phyloP scores from a whole-genome alignment of 305 asterid genomes.

The Fraxinus albicans region DNA sequence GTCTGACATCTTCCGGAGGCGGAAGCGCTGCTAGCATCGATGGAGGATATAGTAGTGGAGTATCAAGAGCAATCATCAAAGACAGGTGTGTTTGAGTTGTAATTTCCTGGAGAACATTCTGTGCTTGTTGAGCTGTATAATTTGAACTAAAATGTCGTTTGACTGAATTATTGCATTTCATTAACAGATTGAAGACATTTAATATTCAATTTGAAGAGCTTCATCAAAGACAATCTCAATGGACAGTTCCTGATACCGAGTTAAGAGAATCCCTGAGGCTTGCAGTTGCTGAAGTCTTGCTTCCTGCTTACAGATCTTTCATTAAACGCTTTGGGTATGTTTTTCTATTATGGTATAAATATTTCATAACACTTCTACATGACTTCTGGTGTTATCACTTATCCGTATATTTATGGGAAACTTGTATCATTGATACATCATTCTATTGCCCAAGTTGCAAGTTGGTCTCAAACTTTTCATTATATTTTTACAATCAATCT shows the following conservation, averaged over 20 bases:
- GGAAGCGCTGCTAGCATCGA: conserved; percentile 66
- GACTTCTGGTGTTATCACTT: not conserved
- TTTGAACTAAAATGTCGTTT: conserved; percentile 5
- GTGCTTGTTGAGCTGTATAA: conserved; percentile 12
- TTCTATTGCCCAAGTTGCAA: not conserved
- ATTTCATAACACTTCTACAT: not conserved
- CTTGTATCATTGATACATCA: not conserved
- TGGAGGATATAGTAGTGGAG: conserved; percentile 86
- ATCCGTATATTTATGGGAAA: not conserved
- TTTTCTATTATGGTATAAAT: not conserved
- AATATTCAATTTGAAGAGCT: conserved; percentile 93
- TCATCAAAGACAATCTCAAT: conserved; percentile 95
- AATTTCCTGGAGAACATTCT: not conserved
- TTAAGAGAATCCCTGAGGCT: conserved; percentile 92
- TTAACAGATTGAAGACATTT: conserved; percentile 74
- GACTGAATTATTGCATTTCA: conserved; percentile 15
- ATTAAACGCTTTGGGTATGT: conserved; percentile 81
- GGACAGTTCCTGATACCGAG: conserved; percentile 98
- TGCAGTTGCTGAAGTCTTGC: conserved; percentile 93
- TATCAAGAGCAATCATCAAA: conserved; percentile 77
- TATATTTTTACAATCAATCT: not conserved
- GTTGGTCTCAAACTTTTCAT: not conserved
- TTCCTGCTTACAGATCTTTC: conserved; percentile 96
- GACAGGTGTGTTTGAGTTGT: conserved; percentile 58
- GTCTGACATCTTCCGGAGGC: conserved; percentile 80